Base-by-base conservation (phyloP, 2,329 filamentous ascomycete species). In the Aplosporella prunicola region DNA sequence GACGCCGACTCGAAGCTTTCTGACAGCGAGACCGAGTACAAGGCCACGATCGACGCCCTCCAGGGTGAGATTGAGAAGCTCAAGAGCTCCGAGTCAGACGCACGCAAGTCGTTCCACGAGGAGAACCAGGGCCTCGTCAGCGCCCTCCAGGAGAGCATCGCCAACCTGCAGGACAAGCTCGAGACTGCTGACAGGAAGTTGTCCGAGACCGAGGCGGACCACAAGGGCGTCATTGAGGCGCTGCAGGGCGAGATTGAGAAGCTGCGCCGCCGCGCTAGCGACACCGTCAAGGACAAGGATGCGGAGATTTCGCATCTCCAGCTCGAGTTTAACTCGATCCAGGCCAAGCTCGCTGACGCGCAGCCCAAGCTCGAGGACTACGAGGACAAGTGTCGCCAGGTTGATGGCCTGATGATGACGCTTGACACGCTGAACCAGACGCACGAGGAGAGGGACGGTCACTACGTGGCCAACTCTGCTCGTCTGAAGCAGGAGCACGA, bases 401-500 rank as follows among this genome's bases (percentile, higher is more conserved):
- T 39, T 15, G 37, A 39, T n/a, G 37, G 37, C n/a, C 37, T 39
- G 23, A 39, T 39, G 37, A 30, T 33, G n/a, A 39, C 37, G 4
- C 18, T 39, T 10, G 28, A 31, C 20, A 31, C 31, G 22, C 37
- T 39, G 11, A 31, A 39, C 10, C 29, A 39, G 20, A 25, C 37
- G 18, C 37, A 39, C 18, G 37, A 39, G 10, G 37, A 39, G 16
- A 30, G 37, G 15, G 37, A 39, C 11, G 37, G 37, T 20, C 37
- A 39, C 37, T 31, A 39, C 30, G 37, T 31, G 13, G 33, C 31
- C 9, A 31, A 31, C 13, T 31, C 34, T 3, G 37, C 29, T 25
- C 33, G 34, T 24, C 33, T 39, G 37, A 39, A 33, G 31, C 37
- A 31, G 9, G 37, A 39, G 24, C 31, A 33, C 5, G 37, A 39